Base-by-base conservation (phyloP, 345 rosid genomes). In the Camelina laxa region DNA sequence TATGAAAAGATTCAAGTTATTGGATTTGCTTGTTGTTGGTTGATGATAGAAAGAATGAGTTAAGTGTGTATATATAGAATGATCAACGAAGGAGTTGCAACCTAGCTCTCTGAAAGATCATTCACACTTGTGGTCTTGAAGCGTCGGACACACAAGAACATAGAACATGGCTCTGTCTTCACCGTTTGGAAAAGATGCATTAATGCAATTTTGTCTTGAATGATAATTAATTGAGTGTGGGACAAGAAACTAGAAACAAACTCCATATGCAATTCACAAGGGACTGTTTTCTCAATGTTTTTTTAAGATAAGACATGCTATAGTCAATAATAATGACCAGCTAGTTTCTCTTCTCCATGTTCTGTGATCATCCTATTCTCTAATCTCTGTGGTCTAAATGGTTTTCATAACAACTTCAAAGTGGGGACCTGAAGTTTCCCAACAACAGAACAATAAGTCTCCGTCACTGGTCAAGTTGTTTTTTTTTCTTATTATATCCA, bases 81-180 rank as follows among this genome's bases (percentile, higher is more conserved):
- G 60, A 51, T 41, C 74, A 68, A 51, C 16, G 44, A 39, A 62
- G n/a, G 48, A 21, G 8, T 27, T 58, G 60, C 19, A 66, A 42
- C 11, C 10, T n/a, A n/a, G n/a, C n/a, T 31, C 68, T 68, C 12
- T 47, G 45, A 17, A 20, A 16, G 15, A 21, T 54, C 65, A 0
- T 4, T 60, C 31, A 60, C 42, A 48, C 17, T 45, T 55, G 72
- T 69, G 71, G 71, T 48, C 44, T 63, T 22, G 24, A 63, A 56
- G 67, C 4, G 65, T 62, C 50, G 79, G 79, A 31, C 74, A 68
- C 16, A 38, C 54, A 7, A 53, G 42, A 54, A 54, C 20, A 60
- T 22, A 54, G 65, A 31, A 76, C 80, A 76, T 76, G 80, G 73
- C 16, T 76, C 27, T 61, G 79, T 76, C 80, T 44, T 33, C 10